Conservation (phyloP, 345 rosid genomes). For the Lepidium aucheri region DNA sequence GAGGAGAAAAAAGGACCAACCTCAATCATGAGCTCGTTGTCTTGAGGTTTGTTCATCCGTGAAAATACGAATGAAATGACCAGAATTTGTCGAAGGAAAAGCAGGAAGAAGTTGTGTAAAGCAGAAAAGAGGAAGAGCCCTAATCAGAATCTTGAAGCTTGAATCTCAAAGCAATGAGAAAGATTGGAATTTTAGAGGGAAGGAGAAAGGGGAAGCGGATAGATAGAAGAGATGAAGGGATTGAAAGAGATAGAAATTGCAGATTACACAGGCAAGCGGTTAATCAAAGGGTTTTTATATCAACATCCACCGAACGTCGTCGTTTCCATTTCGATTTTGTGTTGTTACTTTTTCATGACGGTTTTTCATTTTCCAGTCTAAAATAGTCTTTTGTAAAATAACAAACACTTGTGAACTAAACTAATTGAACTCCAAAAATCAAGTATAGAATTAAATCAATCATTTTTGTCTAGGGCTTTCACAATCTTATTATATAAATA, state of each 20-base stretch:
- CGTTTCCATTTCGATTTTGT: background rate
- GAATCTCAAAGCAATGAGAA: background rate
- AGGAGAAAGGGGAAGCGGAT: constrained; percentile 5
- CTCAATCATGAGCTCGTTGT: constrained; percentile 29
- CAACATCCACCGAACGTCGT: constrained; percentile 4
- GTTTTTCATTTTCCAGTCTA: too few species aligned
- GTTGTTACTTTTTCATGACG: too few species aligned
- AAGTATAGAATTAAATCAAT: too few species aligned
- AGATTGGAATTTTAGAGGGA: constrained; percentile 1
- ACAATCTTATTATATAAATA: too few species aligned
- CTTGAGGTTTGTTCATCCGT: constrained; percentile 6
- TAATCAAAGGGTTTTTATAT: background rate
- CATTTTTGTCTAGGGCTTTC: too few species aligned
- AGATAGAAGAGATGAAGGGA: constrained; percentile 17
- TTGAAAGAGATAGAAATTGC: constrained; percentile 10
- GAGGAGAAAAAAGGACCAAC: constrained; percentile 9
- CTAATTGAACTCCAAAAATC: too few species aligned
- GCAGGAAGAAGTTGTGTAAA: background rate
- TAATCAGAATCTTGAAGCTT: background rate
- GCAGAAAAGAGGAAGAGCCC: background rate
- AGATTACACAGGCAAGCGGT: constrained; percentile 22
- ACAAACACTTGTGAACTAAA: too few species aligned
- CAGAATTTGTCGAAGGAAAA: background rate
- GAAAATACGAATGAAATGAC: background rate
- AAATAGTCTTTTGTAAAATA: too few species aligned